These are phyloP conservation scores for Schrenkiella parvula DNA, from an alignment of 345 rosid genomes.

Conservation along the genomic window DNA sequence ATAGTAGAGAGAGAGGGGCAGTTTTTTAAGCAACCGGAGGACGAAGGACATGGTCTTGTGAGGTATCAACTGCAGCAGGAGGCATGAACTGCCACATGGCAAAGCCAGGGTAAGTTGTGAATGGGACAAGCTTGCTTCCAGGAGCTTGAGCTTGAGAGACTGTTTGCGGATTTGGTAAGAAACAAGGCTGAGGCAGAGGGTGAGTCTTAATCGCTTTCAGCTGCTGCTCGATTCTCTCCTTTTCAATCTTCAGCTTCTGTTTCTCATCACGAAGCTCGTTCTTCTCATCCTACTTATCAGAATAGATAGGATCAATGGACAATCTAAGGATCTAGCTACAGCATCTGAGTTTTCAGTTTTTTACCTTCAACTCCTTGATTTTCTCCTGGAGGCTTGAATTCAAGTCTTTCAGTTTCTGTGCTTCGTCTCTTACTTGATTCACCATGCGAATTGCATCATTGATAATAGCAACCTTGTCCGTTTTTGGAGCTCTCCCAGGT, in stretches of 20 bases:
- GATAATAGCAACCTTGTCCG: slow-evolving; percentile 81
- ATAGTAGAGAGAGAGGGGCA: slow-evolving; percentile 7
- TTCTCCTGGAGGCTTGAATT: slow-evolving; percentile 71
- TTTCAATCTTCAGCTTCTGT: slow-evolving; percentile 75
- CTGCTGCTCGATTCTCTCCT: slow-evolving; percentile 67
- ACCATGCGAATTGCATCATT: slow-evolving; percentile 74
- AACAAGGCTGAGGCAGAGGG: slow-evolving; percentile 47
- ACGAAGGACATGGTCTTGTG: slow-evolving; percentile 91
- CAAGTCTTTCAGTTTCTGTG: slow-evolving; percentile 69
- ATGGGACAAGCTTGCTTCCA: slow-evolving; percentile 83
- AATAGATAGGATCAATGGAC: not conserved
- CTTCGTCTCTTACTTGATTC: slow-evolving; percentile 61
- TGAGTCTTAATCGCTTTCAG: slow-evolving; percentile 44
- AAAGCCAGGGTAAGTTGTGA: slow-evolving; percentile 75
- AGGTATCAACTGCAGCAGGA: slow-evolving; percentile 83
- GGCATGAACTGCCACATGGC: slow-evolving; percentile 99
- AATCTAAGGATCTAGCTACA: not conserved
- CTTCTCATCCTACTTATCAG: slow-evolving; percentile 28
- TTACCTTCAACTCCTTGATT: slow-evolving; percentile 71
- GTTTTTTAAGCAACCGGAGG: slow-evolving; percentile 77
- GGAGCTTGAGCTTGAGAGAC: slow-evolving; percentile 71
- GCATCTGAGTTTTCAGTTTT: not conserved
- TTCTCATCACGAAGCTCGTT: slow-evolving; percentile 80
- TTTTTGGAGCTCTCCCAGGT: slow-evolving; percentile 85
- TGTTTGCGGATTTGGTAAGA: slow-evolving; percentile 52